phyloP scores from a whole-genome alignment of 331 rosid species.

The Saraca asoca region DNA sequence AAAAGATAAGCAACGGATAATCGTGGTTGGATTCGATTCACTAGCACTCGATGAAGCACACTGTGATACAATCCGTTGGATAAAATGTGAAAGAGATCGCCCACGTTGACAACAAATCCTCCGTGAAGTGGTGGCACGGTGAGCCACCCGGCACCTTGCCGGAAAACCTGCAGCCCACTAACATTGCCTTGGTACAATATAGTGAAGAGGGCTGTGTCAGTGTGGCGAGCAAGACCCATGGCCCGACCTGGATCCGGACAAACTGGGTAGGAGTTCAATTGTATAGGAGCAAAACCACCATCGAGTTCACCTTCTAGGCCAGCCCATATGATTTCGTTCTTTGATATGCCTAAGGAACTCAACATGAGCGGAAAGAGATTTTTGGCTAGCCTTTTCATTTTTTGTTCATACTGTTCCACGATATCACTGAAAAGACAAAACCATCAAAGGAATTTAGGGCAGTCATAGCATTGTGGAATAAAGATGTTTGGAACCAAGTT shows the following conservation, averaged over 20 bases:
- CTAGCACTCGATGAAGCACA: conserved; percentile 73
- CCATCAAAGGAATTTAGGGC: too few relatives aligned
- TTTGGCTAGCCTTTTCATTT: conserved; percentile 67
- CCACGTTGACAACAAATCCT: conserved; percentile 56
- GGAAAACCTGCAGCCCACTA: conserved; percentile 69
- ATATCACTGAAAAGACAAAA: too few relatives aligned
- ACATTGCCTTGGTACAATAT: conserved; percentile 69
- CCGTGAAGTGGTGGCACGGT: conserved; percentile 56
- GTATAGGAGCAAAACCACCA: conserved; percentile 56
- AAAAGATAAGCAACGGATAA: conserved; percentile 68
- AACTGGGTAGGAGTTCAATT: conserved; percentile 75
- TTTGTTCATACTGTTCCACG: conserved; percentile 43
- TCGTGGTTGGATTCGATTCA: conserved; percentile 65
- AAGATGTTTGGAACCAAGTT: conserved; percentile 9
- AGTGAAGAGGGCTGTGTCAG: conserved; percentile 80
- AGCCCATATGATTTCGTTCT: conserved; percentile 69
- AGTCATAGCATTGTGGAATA: too few relatives aligned
- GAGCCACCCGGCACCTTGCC: conserved; percentile 65
- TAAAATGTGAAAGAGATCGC: conserved; percentile 75
- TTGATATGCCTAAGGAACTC: conserved; percentile 63
- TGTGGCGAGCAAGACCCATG: conserved; percentile 85
- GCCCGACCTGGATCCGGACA: conserved; percentile 95
- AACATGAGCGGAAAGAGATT: conserved; percentile 70
- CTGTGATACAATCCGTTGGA: conserved; percentile 73
- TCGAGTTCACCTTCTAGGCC: conserved; percentile 51